Conservation (phyloP, 768 basidiomycete species). For the Naganishia vishniacii region DNA sequence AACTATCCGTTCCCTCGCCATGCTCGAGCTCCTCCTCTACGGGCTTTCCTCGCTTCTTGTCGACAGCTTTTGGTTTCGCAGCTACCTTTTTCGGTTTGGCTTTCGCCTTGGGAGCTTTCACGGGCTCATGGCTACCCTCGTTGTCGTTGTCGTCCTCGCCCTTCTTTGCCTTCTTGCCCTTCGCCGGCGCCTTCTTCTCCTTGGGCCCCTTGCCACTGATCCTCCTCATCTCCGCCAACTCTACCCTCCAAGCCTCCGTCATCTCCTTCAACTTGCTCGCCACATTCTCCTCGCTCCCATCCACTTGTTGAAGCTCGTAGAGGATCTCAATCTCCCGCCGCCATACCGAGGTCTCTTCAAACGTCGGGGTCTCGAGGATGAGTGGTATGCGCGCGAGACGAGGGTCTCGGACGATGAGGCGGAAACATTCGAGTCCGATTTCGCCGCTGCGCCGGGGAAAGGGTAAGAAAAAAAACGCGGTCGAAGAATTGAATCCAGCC, state of each 20-base stretch:
- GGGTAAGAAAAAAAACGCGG: not conserved
- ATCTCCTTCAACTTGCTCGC: conserved; percentile 34
- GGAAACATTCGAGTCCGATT: conserved; percentile 62
- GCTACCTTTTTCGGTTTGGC: conserved; percentile 2
- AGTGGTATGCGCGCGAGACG: conserved; percentile 67
- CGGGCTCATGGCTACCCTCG: not conserved
- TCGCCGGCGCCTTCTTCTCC: conserved; percentile 33
- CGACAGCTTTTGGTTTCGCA: conserved; percentile 4
- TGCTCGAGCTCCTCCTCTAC: conserved; percentile 14
- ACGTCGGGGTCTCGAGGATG: conserved; percentile 73
- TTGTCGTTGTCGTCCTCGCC: not conserved
- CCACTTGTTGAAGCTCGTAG: conserved; percentile 49
- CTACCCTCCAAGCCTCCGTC: conserved; percentile 35
- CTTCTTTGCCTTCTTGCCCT: conserved; percentile 30
- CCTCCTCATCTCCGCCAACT: conserved; percentile 36
- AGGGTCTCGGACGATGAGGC: conserved; percentile 62
- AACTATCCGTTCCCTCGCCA: not conserved
- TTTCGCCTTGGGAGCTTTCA: not conserved
- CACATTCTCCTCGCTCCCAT: conserved; percentile 38
- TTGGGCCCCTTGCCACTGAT: conserved; percentile 26
- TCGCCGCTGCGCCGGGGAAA: conserved; percentile 55
- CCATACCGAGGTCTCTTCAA: conserved; percentile 66
- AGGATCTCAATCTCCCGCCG: conserved; percentile 65
- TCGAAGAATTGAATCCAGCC: not conserved
- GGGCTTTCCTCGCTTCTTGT: conserved; percentile 10